phyloP scores from a whole-genome alignment of 2,329 filamentous ascomycete species.

The Acephala macrosclerotiorum region DNA sequence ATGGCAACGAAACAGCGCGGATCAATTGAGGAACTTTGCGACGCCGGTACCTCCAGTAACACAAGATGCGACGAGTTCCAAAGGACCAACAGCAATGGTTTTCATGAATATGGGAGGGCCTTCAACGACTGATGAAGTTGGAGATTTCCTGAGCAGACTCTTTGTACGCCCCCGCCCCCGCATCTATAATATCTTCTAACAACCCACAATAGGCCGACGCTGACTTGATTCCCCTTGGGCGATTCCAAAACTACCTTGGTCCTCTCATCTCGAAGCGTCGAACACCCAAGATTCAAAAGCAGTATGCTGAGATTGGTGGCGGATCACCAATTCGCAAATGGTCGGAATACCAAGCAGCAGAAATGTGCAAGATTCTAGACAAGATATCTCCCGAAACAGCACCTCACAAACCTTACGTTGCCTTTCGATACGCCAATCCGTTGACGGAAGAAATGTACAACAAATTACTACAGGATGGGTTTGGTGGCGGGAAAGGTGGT shows the following conservation, averaged over 20 bases:
- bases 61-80: slow-evolving; percentile 72
- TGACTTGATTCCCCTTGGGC: slow-evolving; percentile 94
- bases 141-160: slow-evolving; percentile 85
- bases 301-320: slow-evolving; percentile 93
- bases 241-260: slow-evolving; percentile 88
- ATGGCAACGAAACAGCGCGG: slow-evolving; percentile 44
- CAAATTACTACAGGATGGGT: slow-evolving; percentile 83
- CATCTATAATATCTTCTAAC: slow-evolving; percentile 21
- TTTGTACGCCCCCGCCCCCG: slow-evolving; percentile 70
- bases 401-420: slow-evolving; percentile 96
- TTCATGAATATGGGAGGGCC: slow-evolving; percentile 99
- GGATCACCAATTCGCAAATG: slow-evolving; percentile 98
- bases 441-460: slow-evolving; percentile 95
- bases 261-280: slow-evolving; percentile 84
- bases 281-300: slow-evolving; percentile 95
- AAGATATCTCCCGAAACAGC: slow-evolving; percentile 89
- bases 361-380: slow-evolving; percentile 98
- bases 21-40: slow-evolving; percentile 57
- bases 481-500: slow-evolving; percentile 88
- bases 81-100: slow-evolving; percentile 95
- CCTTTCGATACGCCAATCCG: slow-evolving; percentile 93
- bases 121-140: slow-evolving; percentile 86
- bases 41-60: slow-evolving; percentile 79
- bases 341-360: slow-evolving; percentile 91
- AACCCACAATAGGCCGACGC: slow-evolving; percentile 73